Base-by-base conservation (phyloP, 176 grass and related monocot species). In the Tuctoria greenei region DNA sequence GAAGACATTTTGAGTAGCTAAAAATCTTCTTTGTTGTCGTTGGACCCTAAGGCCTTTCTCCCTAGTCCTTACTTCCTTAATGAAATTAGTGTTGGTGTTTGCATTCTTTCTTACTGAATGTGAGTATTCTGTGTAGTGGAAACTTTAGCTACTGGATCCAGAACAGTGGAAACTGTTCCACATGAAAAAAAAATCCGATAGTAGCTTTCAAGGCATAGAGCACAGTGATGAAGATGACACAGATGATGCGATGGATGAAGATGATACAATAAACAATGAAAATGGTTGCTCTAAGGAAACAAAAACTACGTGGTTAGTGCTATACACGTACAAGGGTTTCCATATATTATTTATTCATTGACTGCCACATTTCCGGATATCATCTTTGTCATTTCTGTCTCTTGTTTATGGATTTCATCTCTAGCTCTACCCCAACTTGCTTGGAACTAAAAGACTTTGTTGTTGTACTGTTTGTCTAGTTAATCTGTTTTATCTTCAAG, bases 241-340 rank as follows among this genome's bases (percentile, higher is more conserved):
- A 14, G 21, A 74, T 9, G 78, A 81, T 39, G 78, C 42, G 37
- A 20, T 36, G 70, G 44, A 68, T 47, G n/a, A n/a, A n/a, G n/a
- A n/a, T n/a, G 64, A 76, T 71, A 40, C 9, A 8, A 55, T 45
- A 36, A 81, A 36, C 56, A 81, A 86, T 17, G 73, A 43, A 64
- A 55, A 47, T 11, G 55, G 11, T 63, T 57, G 63, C 64, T 38
- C 10, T 13, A 38, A 81, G 58, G 78, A 71, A 64, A 28, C 23
- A 10, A 65, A 81, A 20, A 8, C 57, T 62, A 71, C 84, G 71
- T 56, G 84, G 84, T 86, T 58, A 18, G 84, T 86, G 64, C 71
- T 75, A 73, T n/a, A 34, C 52, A 31, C 21, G 47, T 60, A 28
- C 14, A 15, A 34, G 15, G 9, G 4, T 47, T 25, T 66, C 60